Evolutionary conservation across 2,329 filamentous ascomycete species (phyloP).

Genomic region (Xylariales sp.): DNA sequence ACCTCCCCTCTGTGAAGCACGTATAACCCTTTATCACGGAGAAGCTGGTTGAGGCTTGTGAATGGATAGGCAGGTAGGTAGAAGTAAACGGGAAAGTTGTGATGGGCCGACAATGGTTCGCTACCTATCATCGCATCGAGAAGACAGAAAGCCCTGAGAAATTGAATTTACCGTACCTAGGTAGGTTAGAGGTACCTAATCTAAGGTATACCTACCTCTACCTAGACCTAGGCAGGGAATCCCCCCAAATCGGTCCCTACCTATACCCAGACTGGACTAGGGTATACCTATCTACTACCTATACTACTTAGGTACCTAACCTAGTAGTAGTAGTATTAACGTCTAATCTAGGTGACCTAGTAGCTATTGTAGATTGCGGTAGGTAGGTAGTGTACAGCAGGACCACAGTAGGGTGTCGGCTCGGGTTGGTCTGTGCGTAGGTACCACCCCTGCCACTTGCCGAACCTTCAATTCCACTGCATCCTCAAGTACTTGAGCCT

Average conservation of each 20-base stretch:
- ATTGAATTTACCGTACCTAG: conserved; percentile 6
- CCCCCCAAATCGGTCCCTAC: background rate
- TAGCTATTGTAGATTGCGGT: too few relatives aligned
- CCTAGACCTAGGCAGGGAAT: too few relatives aligned
- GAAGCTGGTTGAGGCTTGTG: background rate
- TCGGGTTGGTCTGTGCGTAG: conserved; percentile 32
- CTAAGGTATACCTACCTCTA: background rate
- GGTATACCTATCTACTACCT: background rate
- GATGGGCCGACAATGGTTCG: background rate
- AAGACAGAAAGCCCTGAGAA: conserved; percentile 19
- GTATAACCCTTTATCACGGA: background rate
- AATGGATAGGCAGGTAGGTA: background rate
- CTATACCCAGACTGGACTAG: background rate
- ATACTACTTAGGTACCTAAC: background rate
- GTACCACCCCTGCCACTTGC: conserved; percentile 27
- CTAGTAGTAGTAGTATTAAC: background rate
- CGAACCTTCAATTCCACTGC: conserved; percentile 32
- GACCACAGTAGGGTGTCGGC: too few relatives aligned
- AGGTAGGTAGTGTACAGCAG: too few relatives aligned
- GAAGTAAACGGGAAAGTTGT: background rate
- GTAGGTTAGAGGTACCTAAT: background rate
- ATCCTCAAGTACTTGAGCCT: conserved; percentile 14
- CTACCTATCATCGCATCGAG: background rate
- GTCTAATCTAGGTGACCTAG: too few relatives aligned
- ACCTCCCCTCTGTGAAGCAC: background rate